Evolutionary conservation across 2,329 filamentous ascomycete genomes (phyloP), one percentile per base, ranked within the genome.

Genomic region (Fusarium denticulatum): DNA sequence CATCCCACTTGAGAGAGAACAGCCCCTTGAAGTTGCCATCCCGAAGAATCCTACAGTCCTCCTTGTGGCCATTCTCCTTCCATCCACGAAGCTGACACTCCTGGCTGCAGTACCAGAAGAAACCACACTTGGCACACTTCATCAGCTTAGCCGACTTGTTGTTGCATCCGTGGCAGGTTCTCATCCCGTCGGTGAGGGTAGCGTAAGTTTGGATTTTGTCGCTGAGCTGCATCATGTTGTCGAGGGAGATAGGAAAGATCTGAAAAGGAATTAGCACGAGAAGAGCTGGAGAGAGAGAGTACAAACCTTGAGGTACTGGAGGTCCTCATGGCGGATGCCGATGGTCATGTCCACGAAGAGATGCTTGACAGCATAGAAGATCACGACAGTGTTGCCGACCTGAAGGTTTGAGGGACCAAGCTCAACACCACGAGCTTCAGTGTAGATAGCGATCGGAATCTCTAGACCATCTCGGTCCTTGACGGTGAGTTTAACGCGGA

Each of bases 21-120:
- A 74, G 1, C 3, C 53, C 68, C 30, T 61, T 59, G 14, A 72
- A 24, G 14, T 70, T 57, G 6, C 34, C 2, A 4, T 74, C 56
- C 11, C 32, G 42, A 16, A 76, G 60, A 34, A 73, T 52, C 18
- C 64, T 63, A 15, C 74, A 76, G 26, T 74, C 68, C 18, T 16
- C 20, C 15, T 70, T 70, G 32, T 76, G 74, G 0, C 50, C 65
- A 3, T 71, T 70, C 18, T 66, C 52, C 2, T 39, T 42, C 72
- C 73, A 76, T 0, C 64, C 61, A 2, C 26, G 26, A 1, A 16
- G 55, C 46, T 74, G 71, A 7, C 74, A 76, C 7, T 37, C 13
- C 56, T 59, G 45, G 40, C 47, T n/a, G 18, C 74, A 76, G 37
- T 76, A 76, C 64, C 67, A 67, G 26, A 76, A 71, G 32, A 69